Evolutionary conservation across 1,139 yeast species (phyloP).

Genomic region (Pichia sp.): DNA sequence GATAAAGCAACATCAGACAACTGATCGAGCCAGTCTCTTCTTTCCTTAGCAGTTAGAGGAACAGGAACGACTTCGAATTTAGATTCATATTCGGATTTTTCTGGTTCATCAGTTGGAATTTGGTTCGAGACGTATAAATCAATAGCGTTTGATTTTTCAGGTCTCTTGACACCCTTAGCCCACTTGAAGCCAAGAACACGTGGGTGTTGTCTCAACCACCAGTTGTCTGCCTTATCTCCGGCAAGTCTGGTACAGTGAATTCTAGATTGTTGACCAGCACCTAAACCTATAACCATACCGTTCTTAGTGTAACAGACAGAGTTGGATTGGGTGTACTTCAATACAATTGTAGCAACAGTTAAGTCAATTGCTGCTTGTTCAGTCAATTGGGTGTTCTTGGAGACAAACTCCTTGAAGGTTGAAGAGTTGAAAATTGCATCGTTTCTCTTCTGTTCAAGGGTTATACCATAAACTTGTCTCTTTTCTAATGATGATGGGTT

Average conservation of each 20-base stretch:
- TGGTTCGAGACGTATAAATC: constrained; percentile 89
- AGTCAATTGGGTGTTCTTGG: constrained; percentile 78
- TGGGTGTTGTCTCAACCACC: constrained; percentile 99
- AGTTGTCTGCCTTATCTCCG: constrained; percentile 98
- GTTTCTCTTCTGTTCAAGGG: constrained; percentile 93
- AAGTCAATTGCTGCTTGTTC: constrained; percentile 91
- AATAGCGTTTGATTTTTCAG: constrained; percentile 96
- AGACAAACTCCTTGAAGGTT: constrained; percentile 87
- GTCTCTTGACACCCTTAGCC: constrained; percentile 98
- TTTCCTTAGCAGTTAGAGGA: constrained; percentile 79
- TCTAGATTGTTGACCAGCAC: constrained; percentile 99
- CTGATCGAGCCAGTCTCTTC: constrained; percentile 79
- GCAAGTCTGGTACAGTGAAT: constrained; percentile 98
- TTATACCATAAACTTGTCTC: constrained; percentile 93
- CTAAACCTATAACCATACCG: constrained; percentile 98
- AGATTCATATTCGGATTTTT: constrained; percentile 84
- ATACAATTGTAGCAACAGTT: constrained; percentile 93
- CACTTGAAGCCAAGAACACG: constrained; percentile 86
- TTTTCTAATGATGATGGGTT: constrained; percentile 78
- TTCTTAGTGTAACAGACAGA: constrained; percentile 97
- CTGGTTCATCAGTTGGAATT: constrained; percentile 89
- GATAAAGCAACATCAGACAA: constrained; percentile 83
- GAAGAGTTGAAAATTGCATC: constrained; percentile 90
- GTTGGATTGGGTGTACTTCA: constrained; percentile 96
- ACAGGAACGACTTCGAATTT: constrained; percentile 80